phyloP scores from a whole-genome alignment of 306 rosid genomes.

The Gastrolobium villosum region DNA sequence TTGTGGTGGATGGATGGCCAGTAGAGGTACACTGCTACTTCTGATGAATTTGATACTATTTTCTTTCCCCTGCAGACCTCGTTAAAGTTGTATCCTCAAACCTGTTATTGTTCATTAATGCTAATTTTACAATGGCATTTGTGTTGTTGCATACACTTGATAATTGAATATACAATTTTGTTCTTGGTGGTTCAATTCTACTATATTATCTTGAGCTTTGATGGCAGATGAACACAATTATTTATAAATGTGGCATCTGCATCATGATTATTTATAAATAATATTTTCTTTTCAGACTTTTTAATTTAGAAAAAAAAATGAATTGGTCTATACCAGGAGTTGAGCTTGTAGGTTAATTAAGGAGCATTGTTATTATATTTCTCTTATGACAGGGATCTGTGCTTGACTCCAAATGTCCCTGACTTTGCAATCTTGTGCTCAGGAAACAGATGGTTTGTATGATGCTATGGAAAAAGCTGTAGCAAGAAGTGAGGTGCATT shows the following conservation, averaged over 20 bases:
- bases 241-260: conserved; percentile 33
- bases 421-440: conserved; percentile 95
- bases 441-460: conserved; percentile 91
- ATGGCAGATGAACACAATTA: conserved; percentile 15
- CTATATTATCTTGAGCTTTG: conserved; percentile 22
- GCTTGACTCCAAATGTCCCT: conserved; percentile 79
- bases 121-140: conserved; percentile 7
- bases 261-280: conserved; percentile 23
- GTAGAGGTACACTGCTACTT: conserved; percentile 52
- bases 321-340: conserved; percentile 52
- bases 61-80: conserved; percentile 25
- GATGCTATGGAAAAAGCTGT: conserved; percentile 92
- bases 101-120: conserved; percentile 4
- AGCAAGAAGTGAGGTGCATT: conserved; percentile 89
- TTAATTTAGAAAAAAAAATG: conserved; percentile 47
- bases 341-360: conserved; percentile 59
- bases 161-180: conserved; percentile 37
- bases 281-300: conserved; percentile 16
- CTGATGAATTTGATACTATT: conserved; percentile 8
- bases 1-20: conserved; percentile 67
- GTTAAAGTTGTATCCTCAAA: conserved; percentile 24
- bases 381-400: conserved; percentile 73
- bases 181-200: conserved; percentile 39
- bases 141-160: conserved; percentile 33
- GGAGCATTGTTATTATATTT: conserved; percentile 67